Conservation (phyloP, 2,329 filamentous ascomycete species). For the Trichoderma harzianum region DNA sequence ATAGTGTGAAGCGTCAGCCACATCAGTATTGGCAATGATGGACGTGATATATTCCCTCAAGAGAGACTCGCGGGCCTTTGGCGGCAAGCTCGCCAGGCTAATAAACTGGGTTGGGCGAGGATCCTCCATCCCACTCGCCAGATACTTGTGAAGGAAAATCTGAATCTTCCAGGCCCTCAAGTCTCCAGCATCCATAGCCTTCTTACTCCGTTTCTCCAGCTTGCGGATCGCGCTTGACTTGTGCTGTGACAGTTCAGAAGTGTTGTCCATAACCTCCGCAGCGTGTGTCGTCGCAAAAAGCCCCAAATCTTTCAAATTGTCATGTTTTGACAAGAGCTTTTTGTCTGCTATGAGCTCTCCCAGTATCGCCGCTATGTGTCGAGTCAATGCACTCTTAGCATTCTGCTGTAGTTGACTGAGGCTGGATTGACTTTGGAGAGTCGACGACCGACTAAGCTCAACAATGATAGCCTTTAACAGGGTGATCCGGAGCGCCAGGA, state of each 20-base stretch:
- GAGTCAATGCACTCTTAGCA: conserved; percentile 29
- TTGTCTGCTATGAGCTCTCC: conserved; percentile 31
- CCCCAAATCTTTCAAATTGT: conserved; percentile 25
- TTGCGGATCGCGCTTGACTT: conserved; percentile 34
- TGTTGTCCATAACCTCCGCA: conserved; percentile 23
- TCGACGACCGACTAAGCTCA: conserved; percentile 30
- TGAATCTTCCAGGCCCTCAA: conserved; percentile 46
- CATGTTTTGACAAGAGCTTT: conserved; percentile 28
- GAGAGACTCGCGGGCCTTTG: conserved; percentile 30
- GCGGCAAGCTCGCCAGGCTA: conserved; percentile 28
- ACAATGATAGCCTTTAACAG: conserved; percentile 35
- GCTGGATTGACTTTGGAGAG: conserved; percentile 25
- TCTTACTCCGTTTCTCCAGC: conserved; percentile 35
- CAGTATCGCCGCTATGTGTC: conserved; percentile 27
- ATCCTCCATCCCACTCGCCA: conserved; percentile 32
- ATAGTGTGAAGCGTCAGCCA: conserved; percentile 36
- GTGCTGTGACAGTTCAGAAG: conserved; percentile 24
- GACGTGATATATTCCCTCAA: conserved; percentile 32
- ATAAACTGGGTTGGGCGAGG: conserved; percentile 35
- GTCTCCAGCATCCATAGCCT: conserved; percentile 35
- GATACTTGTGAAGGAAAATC: conserved; percentile 40
- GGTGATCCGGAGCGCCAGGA: conserved; percentile 34
- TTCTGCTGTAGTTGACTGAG: conserved; percentile 25
- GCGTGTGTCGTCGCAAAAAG: conserved; percentile 36
- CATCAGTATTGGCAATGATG: conserved; percentile 33